Percentiles rank a stretch among this genome's conserved stretches.
Conservation (phyloP, 371 early-diverging fungal species). For the Apophysomyces variabilis region DNA sequence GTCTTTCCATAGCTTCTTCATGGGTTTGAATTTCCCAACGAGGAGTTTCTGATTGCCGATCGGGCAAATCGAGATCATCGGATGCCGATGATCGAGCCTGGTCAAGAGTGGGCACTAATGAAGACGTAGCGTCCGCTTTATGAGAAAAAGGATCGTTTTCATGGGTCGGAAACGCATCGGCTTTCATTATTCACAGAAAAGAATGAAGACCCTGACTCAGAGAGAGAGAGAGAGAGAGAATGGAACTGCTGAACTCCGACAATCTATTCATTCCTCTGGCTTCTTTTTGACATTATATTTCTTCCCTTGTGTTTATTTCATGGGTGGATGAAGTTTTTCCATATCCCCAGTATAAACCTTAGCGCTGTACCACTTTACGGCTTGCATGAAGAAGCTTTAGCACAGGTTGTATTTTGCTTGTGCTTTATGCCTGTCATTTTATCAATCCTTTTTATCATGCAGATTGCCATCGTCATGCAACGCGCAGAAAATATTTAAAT, state of each 20-base stretch:
- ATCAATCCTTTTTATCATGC: too few species aligned
- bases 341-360: too few species aligned
- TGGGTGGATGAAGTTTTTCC: neutral
- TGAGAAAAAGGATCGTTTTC: neutral
- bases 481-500: too few species aligned
- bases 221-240: neutral
- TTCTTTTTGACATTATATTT: neutral
- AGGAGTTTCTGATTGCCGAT: neutral
- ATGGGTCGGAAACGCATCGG: neutral
- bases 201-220: too few species aligned
- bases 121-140: neutral
- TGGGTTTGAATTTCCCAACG: conserved; percentile 12
- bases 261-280: neutral
- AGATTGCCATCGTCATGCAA: too few species aligned
- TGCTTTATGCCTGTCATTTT: too few species aligned
- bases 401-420: too few species aligned
- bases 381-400: too few species aligned
- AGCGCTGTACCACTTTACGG: too few species aligned
- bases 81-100: too few species aligned
- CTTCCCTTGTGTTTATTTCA: neutral
- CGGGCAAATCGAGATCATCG: neutral
- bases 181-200: neutral
- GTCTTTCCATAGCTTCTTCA: conserved; percentile 7
- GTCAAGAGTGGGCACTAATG: neutral
- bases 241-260: neutral